A percentile compares a stretch with the other conserved stretches of the same genome.
phyloP scores from a whole-genome alignment of 148 eudicot species.

The Vaccinium vitisidaea region DNA sequence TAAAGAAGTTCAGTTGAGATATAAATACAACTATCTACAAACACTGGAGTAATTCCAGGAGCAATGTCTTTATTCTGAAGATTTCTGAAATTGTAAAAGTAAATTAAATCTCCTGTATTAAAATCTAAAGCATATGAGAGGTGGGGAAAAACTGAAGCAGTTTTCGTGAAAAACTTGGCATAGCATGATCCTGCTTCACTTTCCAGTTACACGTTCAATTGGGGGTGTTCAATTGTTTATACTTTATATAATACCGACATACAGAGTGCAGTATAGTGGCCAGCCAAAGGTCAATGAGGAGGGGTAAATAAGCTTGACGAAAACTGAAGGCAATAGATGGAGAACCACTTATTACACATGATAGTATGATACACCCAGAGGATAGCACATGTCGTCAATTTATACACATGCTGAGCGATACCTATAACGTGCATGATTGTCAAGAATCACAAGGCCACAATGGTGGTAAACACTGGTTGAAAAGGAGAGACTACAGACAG shows the following conservation, averaged over 20 bases:
- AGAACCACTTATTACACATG: not conserved
- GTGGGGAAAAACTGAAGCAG: not conserved
- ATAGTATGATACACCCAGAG: not conserved
- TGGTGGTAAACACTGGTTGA: not conserved
- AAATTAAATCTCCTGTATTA: not conserved
- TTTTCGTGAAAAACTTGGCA: not conserved
- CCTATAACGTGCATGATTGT: not conserved
- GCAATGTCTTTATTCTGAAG: not conserved
- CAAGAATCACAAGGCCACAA: not conserved
- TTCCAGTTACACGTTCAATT: not conserved
- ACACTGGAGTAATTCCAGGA: not conserved
- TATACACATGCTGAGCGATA: not conserved
- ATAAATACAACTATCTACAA: not conserved
- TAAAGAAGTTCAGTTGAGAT: constrained; percentile 3
- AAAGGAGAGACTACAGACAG: not conserved
- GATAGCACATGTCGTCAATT: not conserved
- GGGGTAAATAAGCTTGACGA: not conserved
- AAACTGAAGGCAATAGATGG: not conserved
- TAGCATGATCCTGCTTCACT: not conserved
- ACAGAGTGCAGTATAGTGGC: not conserved
- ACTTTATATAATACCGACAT: not conserved
- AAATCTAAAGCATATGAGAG: not conserved
- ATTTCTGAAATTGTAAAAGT: not conserved
- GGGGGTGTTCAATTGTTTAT: not conserved
- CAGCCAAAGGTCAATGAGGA: not conserved